Evolutionary conservation across 208 protist genomes (phyloP).

Genomic region (Crithidia acanthocephali): DNA sequence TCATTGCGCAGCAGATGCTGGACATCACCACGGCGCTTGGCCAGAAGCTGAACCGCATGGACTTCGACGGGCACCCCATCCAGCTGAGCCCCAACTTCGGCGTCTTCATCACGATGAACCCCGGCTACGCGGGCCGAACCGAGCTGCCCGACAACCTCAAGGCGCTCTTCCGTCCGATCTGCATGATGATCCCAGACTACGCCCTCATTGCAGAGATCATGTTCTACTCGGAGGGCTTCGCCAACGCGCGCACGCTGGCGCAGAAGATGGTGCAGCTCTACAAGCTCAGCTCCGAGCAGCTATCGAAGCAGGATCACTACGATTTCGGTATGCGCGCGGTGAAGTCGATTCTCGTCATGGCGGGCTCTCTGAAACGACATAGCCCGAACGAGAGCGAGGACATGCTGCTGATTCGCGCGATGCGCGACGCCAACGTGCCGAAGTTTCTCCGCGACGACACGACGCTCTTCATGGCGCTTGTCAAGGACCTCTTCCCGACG

Average conservation of each 20-base stretch:
- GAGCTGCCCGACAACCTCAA: slow-evolving; percentile 98
- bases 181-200: slow-evolving; percentile 98
- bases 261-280: slow-evolving; percentile 98
- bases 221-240: slow-evolving; percentile 98
- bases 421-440: slow-evolving; percentile 95
- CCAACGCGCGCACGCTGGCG: slow-evolving; percentile 92
- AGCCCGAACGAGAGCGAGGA: slow-evolving; percentile 93
- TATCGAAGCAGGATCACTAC: slow-evolving; percentile 97
- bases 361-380: slow-evolving; percentile 91
- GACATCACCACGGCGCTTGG: slow-evolving; percentile 93
- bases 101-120: slow-evolving; percentile 99
- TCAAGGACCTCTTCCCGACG: slow-evolving; percentile 94
- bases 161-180: slow-evolving; percentile 97
- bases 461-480: slow-evolving; percentile 93
- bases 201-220: slow-evolving; percentile 97
- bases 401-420: slow-evolving; percentile 95
- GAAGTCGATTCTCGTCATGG: slow-evolving; percentile 96
- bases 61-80: slow-evolving; percentile 95
- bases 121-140: slow-evolving; percentile 97
- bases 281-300: slow-evolving; percentile 95
- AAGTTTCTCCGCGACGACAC: slow-evolving; percentile 96
- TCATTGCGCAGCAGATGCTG: slow-evolving; percentile 97
- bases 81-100: slow-evolving; percentile 93
- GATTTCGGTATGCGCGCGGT: slow-evolving; percentile 97
- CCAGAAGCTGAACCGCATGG: slow-evolving; percentile 81